Evolutionary conservation across 1,284 basidiomycete genomes (phyloP), one percentile per base, ranked within the genome.

Genomic region (Puccinia horiana): DNA sequence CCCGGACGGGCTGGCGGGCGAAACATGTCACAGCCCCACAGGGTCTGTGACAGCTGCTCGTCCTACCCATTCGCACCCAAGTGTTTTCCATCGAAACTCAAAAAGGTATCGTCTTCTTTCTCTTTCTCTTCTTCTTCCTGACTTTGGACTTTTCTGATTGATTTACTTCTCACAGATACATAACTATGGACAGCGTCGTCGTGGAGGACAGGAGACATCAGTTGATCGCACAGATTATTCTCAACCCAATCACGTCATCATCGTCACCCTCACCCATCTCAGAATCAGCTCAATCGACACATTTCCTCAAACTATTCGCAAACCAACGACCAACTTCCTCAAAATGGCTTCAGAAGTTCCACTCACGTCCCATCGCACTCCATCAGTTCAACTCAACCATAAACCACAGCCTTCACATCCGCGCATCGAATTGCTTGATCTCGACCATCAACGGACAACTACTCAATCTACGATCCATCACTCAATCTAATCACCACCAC

Each of bases 331-430:
- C 65, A 23, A 23, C 20, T 23, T 40, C 37, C 37, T 69, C 42
- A 23, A 26, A 69, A 69, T 73, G 70, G 70, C 35, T 54, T 9
- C 29, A 73, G 8, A 32, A 47, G 23, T 73, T 54, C 23, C 37
- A 73, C 47, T 54, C 47, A 47, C 40, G 2, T 18, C 49, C 70
- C 2, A 52, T 73, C 42, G 14, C 23, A 54, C 44, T 73, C 20
- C 47, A 73, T n/a, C 70, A 73, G 49, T 69, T 69, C 65, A 69
- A 44, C 42, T 69, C 65, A 69, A 44, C 40, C 65, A 69, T 44
- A 40, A 47, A 29, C 37, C 63, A 65, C 18, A 23, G n/a, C 4
- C 14, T 40, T 23, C 37, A 40, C 37, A 42, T 65, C 37, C 40
- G 18, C 8, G 49, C 49, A 26, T 32, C 70, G 54, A 73, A 73